Base-by-base conservation (phyloP, 768 basidiomycete species). In the Suillus bovinus region DNA sequence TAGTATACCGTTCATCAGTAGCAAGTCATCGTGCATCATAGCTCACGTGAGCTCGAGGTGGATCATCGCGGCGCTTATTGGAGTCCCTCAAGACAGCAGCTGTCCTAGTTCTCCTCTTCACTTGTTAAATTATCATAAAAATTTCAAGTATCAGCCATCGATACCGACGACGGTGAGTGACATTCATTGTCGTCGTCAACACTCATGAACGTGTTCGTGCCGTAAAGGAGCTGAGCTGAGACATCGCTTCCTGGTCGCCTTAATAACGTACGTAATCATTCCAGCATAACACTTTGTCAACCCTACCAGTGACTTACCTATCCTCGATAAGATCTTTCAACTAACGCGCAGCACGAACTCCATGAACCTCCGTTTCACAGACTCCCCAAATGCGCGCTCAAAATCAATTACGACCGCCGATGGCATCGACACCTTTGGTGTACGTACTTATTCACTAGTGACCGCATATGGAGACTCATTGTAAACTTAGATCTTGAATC, bases 371-470 rank as follows among this genome's bases (percentile, higher is more conserved):
- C 76, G 74, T 50, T 84, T 86, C 69, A 76, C 79, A 27, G 84
- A 87, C 66, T 87, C 86, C 8, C 87, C 85, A 27, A 89, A 94
- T 73, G 92, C 92, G 0, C 87, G 90, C 60, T 90, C 89, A 65
- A 92, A 89, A 78, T 86, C 88, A 6, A 88, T 94, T 62, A 91
- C 91, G 0, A 82, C 84, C n/a, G 89, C 88, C 3, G 88, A 89
- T 13, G 82, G 84, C 34, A 76, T 86, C 55, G 88, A 93, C 65
- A 94, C 93, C 0, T 80, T 85, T 71, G 92, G 91, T 13, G 93
- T 93, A 78, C 60, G 86, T 80, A 29, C 31, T n/a, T 34, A 38
- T 44, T 41, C 52, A 60, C 36, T 50, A 29, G 33, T 50, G n/a
- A 36, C 47, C 16, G 22, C 27, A 27, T 29, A 39, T 20, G 39